Conservation (phyloP, 495 filamentous ascomycete genomes). For the Cercophora newfieldiana region DNA sequence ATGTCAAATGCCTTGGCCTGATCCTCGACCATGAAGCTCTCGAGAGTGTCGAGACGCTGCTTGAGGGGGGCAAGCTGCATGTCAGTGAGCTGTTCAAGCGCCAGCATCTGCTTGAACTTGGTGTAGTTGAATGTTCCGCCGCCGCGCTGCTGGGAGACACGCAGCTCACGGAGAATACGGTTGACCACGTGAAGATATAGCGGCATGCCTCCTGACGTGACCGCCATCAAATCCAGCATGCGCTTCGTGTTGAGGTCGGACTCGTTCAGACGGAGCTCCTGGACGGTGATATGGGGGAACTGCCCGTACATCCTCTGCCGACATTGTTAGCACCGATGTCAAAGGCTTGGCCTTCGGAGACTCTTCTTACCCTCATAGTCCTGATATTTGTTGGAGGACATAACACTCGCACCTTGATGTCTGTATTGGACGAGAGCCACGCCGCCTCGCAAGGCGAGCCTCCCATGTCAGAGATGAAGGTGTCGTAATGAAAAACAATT, state of each 20-base stretch:
- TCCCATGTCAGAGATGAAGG: conserved; percentile 54
- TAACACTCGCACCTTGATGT: conserved; percentile 61
- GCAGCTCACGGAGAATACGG: conserved; percentile 62
- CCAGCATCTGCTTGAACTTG: conserved; percentile 46
- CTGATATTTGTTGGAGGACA: conserved; percentile 62
- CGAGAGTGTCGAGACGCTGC: conserved; percentile 57
- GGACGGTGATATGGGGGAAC: conserved; percentile 50
- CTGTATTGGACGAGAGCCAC: conserved; percentile 55
- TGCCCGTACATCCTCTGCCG: conserved; percentile 35
- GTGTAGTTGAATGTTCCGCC: conserved; percentile 51
- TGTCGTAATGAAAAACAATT: conserved; percentile 70
- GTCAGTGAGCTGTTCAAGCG: conserved; percentile 38
- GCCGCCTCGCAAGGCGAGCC: conserved; percentile 67
- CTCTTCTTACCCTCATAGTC: conserved; percentile 43
- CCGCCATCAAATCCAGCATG: conserved; percentile 70
- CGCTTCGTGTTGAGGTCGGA: conserved; percentile 60
- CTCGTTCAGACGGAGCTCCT: conserved; percentile 57
- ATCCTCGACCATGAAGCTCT: conserved; percentile 55
- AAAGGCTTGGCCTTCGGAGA: background rate
- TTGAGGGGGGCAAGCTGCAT: conserved; percentile 52
- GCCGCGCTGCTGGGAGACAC: conserved; percentile 44
- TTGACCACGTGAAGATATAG: conserved; percentile 64
- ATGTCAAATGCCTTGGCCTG: conserved; percentile 28
- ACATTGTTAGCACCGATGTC: background rate
- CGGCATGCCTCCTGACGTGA: conserved; percentile 49